A percentile compares a stretch with the other conserved stretches of the same genome.
phyloP scores from a whole-genome alignment of 1,284 basidiomycete genomes.

The Trichosporon ovoides region DNA sequence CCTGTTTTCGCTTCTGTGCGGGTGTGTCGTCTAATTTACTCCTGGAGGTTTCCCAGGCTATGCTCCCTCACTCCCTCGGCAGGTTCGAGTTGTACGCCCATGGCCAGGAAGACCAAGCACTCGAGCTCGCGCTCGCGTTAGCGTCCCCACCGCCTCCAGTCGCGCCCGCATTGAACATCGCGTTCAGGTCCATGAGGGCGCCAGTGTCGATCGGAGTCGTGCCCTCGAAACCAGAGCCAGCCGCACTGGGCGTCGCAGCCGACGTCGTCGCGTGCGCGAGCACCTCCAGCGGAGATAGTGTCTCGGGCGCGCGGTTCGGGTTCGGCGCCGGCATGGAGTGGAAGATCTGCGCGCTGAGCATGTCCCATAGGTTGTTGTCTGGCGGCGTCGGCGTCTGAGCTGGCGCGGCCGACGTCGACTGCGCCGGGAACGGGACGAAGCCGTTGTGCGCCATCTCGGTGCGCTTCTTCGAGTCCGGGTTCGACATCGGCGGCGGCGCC shows the following conservation, averaged over 20 bases:
- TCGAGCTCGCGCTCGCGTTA: neutral
- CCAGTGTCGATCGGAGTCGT: neutral
- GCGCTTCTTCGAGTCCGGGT: neutral
- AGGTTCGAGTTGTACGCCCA: neutral
- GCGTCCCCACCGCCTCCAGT: neutral
- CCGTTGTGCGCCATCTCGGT: slow-evolving; percentile 1
- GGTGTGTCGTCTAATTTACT: neutral
- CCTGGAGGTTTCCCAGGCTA: neutral
- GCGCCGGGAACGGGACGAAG: slow-evolving; percentile 1
- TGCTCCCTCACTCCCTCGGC: neutral
- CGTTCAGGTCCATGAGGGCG: slow-evolving; percentile 1
- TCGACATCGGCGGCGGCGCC: slow-evolving; percentile 13
- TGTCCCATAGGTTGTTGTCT: slow-evolving; percentile 1
- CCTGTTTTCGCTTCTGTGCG: too few relatives aligned
- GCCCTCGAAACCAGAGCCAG: neutral
- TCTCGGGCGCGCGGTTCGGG: neutral
- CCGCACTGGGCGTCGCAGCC: neutral
- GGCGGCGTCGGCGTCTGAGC: neutral
- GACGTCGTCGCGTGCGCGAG: slow-evolving; percentile 1
- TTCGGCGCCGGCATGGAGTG: slow-evolving; percentile 3
- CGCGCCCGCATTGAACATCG: neutral
- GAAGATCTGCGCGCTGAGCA: slow-evolving; percentile 3
- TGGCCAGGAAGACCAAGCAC: neutral
- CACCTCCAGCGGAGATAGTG: neutral
- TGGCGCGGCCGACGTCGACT: neutral